Base-by-base conservation (phyloP, 2,329 filamentous ascomycete genomes). In the Paraconiothyrium sp. region DNA sequence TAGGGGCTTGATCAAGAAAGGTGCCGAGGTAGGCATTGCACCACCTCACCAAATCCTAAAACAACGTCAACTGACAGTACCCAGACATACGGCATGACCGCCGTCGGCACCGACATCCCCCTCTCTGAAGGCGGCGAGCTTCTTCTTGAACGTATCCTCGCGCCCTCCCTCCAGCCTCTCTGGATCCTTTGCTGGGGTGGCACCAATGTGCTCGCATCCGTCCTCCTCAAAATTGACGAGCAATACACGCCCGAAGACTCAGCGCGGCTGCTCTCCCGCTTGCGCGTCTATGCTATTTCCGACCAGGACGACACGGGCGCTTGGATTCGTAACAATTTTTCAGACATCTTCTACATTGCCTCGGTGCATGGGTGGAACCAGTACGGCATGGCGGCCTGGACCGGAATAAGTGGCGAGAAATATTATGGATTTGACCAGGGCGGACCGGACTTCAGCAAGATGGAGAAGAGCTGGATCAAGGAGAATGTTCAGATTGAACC, bases 271-370 rank as follows among this genome's bases (percentile, higher is more conserved):
- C 64, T 75, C 20, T 76, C 75, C 1, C 71, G 75, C 11, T 46
- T 78, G 2, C 72, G 76, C 2, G 71, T 78, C 3, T 78, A 78
- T 34, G 76, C 85, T 39, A 87, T 88, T 58, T 87, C 84, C 7
- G 86, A 88, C 64, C 86, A 88, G 65, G 86, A 88, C 62, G 83
- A 89, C 62, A 83, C 84, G 0, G 85, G 85, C 0, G 73, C 81
- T 0, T 88, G 85, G 86, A 84, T 89, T 39, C 82, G 86, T 16
- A 74, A 78, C 49, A 81, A 79, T 2, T 88, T 83, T 61, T 85
- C 86, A 0, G 81, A 85, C 30, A 69, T 88, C 7, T 84, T 86
- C 65, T 88, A 86, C 71, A 86, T 89, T 57, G 78, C 76, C 14
- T 85, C 83, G 0, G 72, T 87, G 1, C 86, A 88, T 67, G 85